These are phyloP conservation scores for Mycena citricolor DNA, from an alignment of 1,284 basidiomycete species.

Conservation along the genomic window DNA sequence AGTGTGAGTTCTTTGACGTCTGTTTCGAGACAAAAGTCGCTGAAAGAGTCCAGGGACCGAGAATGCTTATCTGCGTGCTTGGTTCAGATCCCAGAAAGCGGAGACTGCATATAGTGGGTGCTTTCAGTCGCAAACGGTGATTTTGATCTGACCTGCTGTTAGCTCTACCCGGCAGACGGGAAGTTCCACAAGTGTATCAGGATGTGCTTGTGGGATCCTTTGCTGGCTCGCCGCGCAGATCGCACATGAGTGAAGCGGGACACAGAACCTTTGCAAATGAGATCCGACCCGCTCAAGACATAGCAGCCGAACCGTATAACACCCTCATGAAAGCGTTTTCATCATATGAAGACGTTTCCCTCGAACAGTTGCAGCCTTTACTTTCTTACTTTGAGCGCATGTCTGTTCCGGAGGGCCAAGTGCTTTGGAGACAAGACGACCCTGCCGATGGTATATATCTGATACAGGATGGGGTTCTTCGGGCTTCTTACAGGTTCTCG, in stretches of 20 bases:
- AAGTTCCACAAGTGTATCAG: constrained; percentile 46
- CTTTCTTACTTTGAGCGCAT: constrained; percentile 72
- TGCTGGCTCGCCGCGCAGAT: constrained; percentile 71
- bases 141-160: constrained; percentile 33
- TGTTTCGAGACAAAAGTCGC: too few species aligned
- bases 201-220: constrained; percentile 48
- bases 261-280: constrained; percentile 61
- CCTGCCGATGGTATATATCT: constrained; percentile 82
- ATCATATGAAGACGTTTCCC: constrained; percentile 56
- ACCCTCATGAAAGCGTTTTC: constrained; percentile 79
- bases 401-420: constrained; percentile 53
- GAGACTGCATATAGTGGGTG: constrained; percentile 36
- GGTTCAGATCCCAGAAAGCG: constrained; percentile 65
- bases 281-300: constrained; percentile 19
- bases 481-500: constrained; percentile 78
- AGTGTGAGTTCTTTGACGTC: constrained; percentile 68
- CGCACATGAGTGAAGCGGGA: constrained; percentile 79
- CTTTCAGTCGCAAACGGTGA: neutral
- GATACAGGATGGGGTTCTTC: constrained; percentile 80
- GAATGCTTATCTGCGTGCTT: constrained; percentile 79
- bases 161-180: constrained; percentile 63
- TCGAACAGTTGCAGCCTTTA: constrained; percentile 55
- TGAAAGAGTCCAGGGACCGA: constrained; percentile 84
- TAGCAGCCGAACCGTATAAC: constrained; percentile 52
- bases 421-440: constrained; percentile 80